phyloP scores from a whole-genome alignment of 1,139 yeast genomes.

The Hemisphaericaspora xylofermentans region DNA sequence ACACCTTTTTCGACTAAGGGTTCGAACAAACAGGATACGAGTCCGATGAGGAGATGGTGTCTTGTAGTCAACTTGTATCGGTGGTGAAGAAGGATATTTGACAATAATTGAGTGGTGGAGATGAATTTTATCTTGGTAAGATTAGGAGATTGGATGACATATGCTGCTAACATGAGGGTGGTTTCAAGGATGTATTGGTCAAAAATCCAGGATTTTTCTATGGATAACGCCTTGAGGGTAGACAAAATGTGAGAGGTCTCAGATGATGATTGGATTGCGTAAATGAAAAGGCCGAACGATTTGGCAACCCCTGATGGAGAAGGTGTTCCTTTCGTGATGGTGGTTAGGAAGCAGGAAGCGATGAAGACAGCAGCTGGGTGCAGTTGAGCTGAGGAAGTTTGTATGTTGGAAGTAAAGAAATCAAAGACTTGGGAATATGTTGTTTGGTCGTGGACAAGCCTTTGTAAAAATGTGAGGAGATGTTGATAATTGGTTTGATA shows the following conservation, averaged over 20 bases:
- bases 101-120: slow-evolving; percentile 43
- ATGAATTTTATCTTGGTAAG: slow-evolving; percentile 25
- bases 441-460: slow-evolving; percentile 2
- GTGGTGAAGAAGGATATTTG: slow-evolving; percentile 62
- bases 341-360: slow-evolving; percentile 3
- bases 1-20: slow-evolving; percentile 31
- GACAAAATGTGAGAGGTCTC: slow-evolving; percentile 4
- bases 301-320: not conserved
- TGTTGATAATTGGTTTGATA: slow-evolving; percentile 8
- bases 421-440: not conserved
- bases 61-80: slow-evolving; percentile 70
- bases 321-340: not conserved
- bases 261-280: slow-evolving; percentile 5
- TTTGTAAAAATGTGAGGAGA: slow-evolving; percentile 15
- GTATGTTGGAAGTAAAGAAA: not conserved
- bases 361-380: not conserved
- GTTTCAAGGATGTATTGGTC: slow-evolving; percentile 68
- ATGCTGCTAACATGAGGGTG: slow-evolving; percentile 8
- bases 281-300: slow-evolving; percentile 6
- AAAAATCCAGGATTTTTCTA: slow-evolving; percentile 57
- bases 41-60: slow-evolving; percentile 60
- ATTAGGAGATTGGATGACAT: not conserved
- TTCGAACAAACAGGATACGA: slow-evolving; percentile 50
- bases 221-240: slow-evolving; percentile 37
- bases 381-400: not conserved